Evolutionary conservation across 129 eudicot species (phyloP).

Genomic region (Arctium minus): DNA sequence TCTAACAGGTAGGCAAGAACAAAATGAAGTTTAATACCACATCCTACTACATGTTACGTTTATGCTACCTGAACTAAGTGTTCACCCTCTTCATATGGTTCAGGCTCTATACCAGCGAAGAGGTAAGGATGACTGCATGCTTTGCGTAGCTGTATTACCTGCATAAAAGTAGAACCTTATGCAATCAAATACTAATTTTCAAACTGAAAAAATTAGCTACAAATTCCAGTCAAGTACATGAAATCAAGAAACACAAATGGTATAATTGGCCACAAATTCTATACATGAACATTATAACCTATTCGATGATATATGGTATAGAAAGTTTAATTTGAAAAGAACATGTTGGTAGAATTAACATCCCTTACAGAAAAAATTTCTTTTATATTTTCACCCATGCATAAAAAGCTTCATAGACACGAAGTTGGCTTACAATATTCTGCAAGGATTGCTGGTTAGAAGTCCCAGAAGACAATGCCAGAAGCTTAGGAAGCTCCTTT

Average conservation of each 20-base stretch:
- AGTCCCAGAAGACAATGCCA: slow-evolving; percentile 79
- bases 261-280: not conserved
- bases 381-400: not conserved
- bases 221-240: not conserved
- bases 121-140: slow-evolving; percentile 99
- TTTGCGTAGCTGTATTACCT: slow-evolving; percentile 94
- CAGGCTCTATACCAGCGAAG: slow-evolving; percentile 97
- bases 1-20: not conserved
- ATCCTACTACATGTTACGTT: not conserved
- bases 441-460: slow-evolving; percentile 72
- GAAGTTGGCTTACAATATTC: slow-evolving; percentile 64
- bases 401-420: not conserved
- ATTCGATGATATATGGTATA: not conserved
- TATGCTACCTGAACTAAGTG: slow-evolving; percentile 85
- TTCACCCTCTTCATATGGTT: slow-evolving; percentile 98
- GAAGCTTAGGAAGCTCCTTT: slow-evolving; percentile 81
- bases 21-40: not conserved
- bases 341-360: not conserved
- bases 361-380: not conserved
- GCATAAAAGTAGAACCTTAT: slow-evolving; percentile 12
- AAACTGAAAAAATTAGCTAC: slow-evolving; percentile 1
- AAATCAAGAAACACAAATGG: not conserved
- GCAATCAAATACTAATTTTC: not conserved
- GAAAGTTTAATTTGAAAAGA: not conserved
- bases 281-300: not conserved